A percentile compares a stretch with the other conserved stretches of the same genome.
phyloP scores from a whole-genome alignment of 306 rosid genomes.

The Prunus mira region DNA sequence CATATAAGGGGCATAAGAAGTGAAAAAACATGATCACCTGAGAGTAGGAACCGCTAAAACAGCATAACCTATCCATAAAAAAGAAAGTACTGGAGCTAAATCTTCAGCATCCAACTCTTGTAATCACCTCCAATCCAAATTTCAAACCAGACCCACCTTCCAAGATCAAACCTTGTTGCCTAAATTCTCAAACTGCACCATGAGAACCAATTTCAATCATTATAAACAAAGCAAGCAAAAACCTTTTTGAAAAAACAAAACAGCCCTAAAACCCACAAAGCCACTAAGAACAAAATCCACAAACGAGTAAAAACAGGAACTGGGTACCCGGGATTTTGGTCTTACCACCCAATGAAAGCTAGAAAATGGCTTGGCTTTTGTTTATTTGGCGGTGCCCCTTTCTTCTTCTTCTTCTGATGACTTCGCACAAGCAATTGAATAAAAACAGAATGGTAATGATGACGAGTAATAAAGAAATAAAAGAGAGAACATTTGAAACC shows the following conservation, averaged over 20 bases:
- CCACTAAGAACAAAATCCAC: slow-evolving; percentile 4
- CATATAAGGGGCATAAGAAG: background rate
- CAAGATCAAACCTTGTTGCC: slow-evolving; percentile 14
- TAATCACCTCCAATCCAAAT: slow-evolving; percentile 39
- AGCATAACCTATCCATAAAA: slow-evolving; percentile 69
- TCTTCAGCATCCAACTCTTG: slow-evolving; percentile 45
- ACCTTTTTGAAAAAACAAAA: background rate
- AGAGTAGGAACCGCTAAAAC: slow-evolving; percentile 64
- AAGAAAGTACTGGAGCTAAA: slow-evolving; percentile 28
- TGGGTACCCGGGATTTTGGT: slow-evolving; percentile 28
- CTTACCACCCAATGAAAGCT: slow-evolving; percentile 45
- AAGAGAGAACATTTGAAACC: slow-evolving; percentile 24
- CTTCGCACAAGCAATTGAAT: slow-evolving; percentile 23
- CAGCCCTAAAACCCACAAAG: slow-evolving; percentile 38
- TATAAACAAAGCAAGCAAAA: slow-evolving; percentile 5
- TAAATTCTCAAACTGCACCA: slow-evolving; percentile 37
- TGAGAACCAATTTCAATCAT: slow-evolving; percentile 29
- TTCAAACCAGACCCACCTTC: slow-evolving; percentile 42
- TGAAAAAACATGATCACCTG: slow-evolving; percentile 44
- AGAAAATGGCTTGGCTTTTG: slow-evolving; percentile 24
- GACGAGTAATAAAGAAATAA: slow-evolving; percentile 21
- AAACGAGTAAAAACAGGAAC: slow-evolving; percentile 27
- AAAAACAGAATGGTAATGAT: slow-evolving; percentile 23
- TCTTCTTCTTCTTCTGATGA: slow-evolving; percentile 26
- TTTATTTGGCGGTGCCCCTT: slow-evolving; percentile 22